A percentile compares a stretch with the other conserved stretches of the same genome.
Evolutionary conservation across 2,329 filamentous ascomycete genomes (phyloP).

Genomic region (Drechslera avenae): DNA sequence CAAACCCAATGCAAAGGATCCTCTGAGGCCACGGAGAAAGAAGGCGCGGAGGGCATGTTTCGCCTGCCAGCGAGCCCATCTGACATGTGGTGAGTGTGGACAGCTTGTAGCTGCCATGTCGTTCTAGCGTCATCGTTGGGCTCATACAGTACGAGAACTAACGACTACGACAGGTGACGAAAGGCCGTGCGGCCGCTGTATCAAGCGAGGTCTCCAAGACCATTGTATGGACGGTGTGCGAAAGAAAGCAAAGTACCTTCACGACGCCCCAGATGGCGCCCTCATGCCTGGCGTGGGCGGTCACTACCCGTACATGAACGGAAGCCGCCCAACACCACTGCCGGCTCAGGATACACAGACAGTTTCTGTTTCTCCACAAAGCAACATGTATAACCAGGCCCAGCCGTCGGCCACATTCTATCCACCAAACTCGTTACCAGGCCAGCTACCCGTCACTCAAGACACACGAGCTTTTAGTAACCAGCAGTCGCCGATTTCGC

Average conservation of each 20-base stretch:
- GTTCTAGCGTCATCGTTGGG: neutral
- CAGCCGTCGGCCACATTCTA: conserved; percentile 48
- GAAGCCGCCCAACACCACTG: conserved; percentile 51
- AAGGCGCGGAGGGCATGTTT: conserved; percentile 95
- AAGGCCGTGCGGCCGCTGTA: conserved; percentile 88
- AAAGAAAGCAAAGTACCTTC: conserved; percentile 98
- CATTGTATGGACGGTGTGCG: conserved; percentile 93
- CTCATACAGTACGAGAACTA: neutral
- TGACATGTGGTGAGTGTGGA: conserved; percentile 88
- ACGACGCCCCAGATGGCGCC: conserved; percentile 90
- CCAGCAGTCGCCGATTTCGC: conserved; percentile 75
- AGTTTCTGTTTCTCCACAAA: conserved; percentile 37
- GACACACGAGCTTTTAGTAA: conserved; percentile 62
- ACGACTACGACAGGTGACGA: conserved; percentile 74
- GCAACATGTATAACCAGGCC: conserved; percentile 53
- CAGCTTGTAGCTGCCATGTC: neutral
- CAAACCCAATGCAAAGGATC: conserved; percentile 75
- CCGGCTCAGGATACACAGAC: conserved; percentile 33
- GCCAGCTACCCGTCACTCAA: conserved; percentile 50
- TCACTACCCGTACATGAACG: conserved; percentile 64
- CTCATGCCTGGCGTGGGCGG: conserved; percentile 82
- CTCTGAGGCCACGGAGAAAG: conserved; percentile 85
- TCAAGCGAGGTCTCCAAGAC: conserved; percentile 90
- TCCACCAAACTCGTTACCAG: conserved; percentile 45
- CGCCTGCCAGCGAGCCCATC: conserved; percentile 94